Conservation (phyloP, 2,329 filamentous ascomycete genomes). For the Chrysoporthe deuterocubensis region DNA sequence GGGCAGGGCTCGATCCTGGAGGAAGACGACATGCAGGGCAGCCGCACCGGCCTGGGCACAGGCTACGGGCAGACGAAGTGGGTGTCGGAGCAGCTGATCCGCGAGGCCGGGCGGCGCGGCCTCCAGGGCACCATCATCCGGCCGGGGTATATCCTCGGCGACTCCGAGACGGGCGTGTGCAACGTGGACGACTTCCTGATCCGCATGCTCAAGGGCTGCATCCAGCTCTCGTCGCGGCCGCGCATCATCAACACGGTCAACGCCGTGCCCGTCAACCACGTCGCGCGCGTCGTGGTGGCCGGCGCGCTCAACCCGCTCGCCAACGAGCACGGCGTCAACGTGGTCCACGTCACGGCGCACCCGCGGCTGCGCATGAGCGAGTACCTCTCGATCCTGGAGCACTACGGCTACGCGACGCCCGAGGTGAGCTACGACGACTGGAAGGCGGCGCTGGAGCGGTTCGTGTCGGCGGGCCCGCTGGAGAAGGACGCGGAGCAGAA, state of each 20-base stretch:
- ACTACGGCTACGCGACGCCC: slow-evolving; percentile 73
- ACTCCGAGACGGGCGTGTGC: slow-evolving; percentile 69
- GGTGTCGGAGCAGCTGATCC: slow-evolving; percentile 72
- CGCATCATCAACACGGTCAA: slow-evolving; percentile 87
- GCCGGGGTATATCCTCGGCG: slow-evolving; percentile 83
- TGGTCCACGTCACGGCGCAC: slow-evolving; percentile 80
- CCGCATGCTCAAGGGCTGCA: slow-evolving; percentile 82
- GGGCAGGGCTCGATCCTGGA: slow-evolving; percentile 72
- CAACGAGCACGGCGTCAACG: slow-evolving; percentile 47
- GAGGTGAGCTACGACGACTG: slow-evolving; percentile 71
- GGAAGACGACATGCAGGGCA: slow-evolving; percentile 77
- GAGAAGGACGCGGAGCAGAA: slow-evolving; percentile 67
- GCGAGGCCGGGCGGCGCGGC: slow-evolving; percentile 78
- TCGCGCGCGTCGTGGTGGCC: slow-evolving; percentile 79
- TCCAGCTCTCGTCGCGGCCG: slow-evolving; percentile 76
- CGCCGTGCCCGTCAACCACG: slow-evolving; percentile 83
- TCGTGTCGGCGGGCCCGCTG: slow-evolving; percentile 61
- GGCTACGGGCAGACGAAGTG: slow-evolving; percentile 94
- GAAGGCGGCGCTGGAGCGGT: slow-evolving; percentile 68
- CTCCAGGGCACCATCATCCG: slow-evolving; percentile 77
- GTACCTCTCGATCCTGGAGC: slow-evolving; percentile 71
- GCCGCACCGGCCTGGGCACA: slow-evolving; percentile 75
- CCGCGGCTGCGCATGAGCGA: slow-evolving; percentile 78
- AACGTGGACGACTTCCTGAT: slow-evolving; percentile 92
- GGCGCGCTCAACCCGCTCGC: slow-evolving; percentile 66